Evolutionary conservation across 1,139 yeast genomes (phyloP), one percentile per base, ranked within the genome.

Genomic region (Suhomyces chickasaworum): DNA sequence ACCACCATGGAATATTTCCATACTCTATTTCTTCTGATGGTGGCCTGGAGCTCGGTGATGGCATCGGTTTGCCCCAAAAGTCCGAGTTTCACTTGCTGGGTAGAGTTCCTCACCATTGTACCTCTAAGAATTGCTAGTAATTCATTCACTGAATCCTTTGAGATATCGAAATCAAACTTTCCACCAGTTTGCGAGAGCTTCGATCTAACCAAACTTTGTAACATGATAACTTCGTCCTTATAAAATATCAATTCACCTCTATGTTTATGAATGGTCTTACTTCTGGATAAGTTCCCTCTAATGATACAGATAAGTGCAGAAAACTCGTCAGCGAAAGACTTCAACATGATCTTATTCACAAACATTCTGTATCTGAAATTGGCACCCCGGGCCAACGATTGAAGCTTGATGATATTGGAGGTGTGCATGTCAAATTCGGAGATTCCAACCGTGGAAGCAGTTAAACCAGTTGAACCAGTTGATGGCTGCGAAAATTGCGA

Each of bases 341-440:
- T 78, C 32, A 84, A 59, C 74, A 83, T 77, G 51, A 82, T 81
- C 47, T 72, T 76, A 54, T 79, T 78, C 34, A 85, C 85, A 62
- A 82, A 84, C 70, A 84, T 71, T 22, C 67, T 67, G 60, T 83
- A 86, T 41, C 95, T 73, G 51, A 80, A 68, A 44, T 80, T 72
- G 1, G 87, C 84, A 22, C 91, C 93, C 54, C 87, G 71, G 7
- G 86, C 75, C 25, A 83, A 65, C 0, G 89, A 77, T 60, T 86
- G 93, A 25, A 86, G 68, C 47, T 68, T 65, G 58, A 73, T 59
- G 37, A 74, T 59, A 45, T 70, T 60, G 4, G 52, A 21, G 2
- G 57, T 41, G 41, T 66, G 58, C 5, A 12, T 16, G 9, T 44
- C 50, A 13, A 47, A 29, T 10, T 31, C 42, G 4, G 47, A 30